Evolutionary conservation across 306 rosid species (phyloP).

Genomic region (Sesbania bispinosa): DNA sequence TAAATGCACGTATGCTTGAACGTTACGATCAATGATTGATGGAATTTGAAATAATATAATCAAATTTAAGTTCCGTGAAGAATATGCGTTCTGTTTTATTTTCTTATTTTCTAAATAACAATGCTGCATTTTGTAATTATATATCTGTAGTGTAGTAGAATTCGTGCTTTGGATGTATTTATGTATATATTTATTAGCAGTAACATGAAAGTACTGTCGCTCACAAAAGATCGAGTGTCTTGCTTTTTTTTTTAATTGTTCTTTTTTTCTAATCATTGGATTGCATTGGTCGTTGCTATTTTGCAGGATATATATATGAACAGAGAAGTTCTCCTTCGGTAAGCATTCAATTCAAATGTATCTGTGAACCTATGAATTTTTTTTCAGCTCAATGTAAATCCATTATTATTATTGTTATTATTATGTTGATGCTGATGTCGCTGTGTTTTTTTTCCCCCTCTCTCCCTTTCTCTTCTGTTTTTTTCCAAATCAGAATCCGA

Average conservation of each 20-base stretch:
- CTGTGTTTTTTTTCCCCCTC: not conserved
- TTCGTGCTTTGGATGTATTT: not conserved
- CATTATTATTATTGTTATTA: too few species aligned
- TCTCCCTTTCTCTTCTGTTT: not conserved
- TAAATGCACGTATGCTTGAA: slow-evolving; percentile 10
- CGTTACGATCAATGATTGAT: not conserved
- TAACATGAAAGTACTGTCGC: not conserved
- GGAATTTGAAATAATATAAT: too few species aligned
- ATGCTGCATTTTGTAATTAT: too few species aligned
- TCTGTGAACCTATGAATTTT: not conserved
- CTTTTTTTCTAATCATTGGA: not conserved
- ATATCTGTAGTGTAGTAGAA: not conserved
- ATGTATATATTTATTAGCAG: not conserved
- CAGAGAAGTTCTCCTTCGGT: slow-evolving; percentile 63
- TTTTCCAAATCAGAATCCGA: slow-evolving; percentile 34
- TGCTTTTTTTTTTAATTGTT: not conserved
- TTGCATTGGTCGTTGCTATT: not conserved
- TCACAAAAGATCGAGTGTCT: not conserved
- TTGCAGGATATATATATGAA: slow-evolving; percentile 74
- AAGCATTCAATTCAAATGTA: slow-evolving; percentile 35
- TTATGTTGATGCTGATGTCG: slow-evolving; percentile 7
- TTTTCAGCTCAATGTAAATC: slow-evolving; percentile 8
- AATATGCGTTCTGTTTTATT: not conserved
- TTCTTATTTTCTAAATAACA: not conserved
- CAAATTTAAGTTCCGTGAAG: too few species aligned